phyloP scores from a whole-genome alignment of 352 stramenopile species.

The Pythium sp. region DNA sequence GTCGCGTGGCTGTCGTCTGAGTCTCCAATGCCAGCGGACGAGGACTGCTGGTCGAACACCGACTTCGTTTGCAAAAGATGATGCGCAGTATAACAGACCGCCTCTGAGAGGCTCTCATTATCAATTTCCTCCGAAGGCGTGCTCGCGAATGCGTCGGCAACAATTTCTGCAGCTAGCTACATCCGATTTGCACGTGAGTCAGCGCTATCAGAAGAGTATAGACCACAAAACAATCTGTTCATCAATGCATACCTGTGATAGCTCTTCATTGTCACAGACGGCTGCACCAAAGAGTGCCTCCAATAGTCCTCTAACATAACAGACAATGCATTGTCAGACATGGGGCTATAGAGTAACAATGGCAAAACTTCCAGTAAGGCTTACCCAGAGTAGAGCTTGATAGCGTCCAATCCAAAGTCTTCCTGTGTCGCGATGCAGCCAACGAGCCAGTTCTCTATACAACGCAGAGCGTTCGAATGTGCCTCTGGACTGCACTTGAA shows the following conservation, averaged over 20 bases:
- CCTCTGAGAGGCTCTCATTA: slow-evolving; percentile 21
- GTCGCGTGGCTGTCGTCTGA: slow-evolving; percentile 9
- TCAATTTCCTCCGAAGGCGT: slow-evolving; percentile 14
- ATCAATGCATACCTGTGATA: slow-evolving; percentile 33
- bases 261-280: slow-evolving; percentile 33
- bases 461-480: slow-evolving; percentile 42
- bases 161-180: slow-evolving; percentile 57
- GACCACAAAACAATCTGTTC: not conserved
- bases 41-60: slow-evolving; percentile 20
- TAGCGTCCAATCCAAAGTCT: slow-evolving; percentile 45
- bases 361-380: not conserved
- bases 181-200: not conserved
- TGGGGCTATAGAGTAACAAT: not conserved
- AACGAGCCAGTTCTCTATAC: slow-evolving; percentile 63
- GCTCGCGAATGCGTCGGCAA: slow-evolving; percentile 56
- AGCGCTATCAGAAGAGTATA: not conserved
- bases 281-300: slow-evolving; percentile 36
- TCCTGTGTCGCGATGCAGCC: slow-evolving; percentile 47
- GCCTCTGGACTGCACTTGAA: slow-evolving; percentile 33
- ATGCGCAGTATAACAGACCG: slow-evolving; percentile 27
- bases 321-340: not conserved
- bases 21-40: slow-evolving; percentile 10
- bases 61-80: slow-evolving; percentile 26
- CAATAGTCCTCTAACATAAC: slow-evolving; percentile 31
- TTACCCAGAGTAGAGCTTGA: slow-evolving; percentile 38